Percentiles rank a stretch among this genome's conserved stretches.
Conservation (phyloP, 2,329 filamentous ascomycete genomes). For the Chaetomium olivaceum region DNA sequence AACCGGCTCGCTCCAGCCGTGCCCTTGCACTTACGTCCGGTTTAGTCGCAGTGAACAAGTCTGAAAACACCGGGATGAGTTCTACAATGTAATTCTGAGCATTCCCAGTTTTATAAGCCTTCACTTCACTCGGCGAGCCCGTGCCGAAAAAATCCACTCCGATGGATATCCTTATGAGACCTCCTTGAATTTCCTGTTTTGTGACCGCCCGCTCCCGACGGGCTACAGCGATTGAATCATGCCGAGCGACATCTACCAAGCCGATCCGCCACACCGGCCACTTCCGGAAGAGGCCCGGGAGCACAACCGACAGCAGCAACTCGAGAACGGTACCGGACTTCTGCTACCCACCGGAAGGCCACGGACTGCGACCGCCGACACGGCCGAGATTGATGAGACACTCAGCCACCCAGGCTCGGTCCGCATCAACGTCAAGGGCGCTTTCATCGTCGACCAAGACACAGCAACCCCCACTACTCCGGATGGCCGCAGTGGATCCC, state of each 20-base stretch:
- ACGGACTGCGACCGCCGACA: constrained; percentile 43
- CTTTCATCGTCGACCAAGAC: constrained; percentile 91
- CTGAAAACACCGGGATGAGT: constrained; percentile 33
- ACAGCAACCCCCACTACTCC: constrained; percentile 50
- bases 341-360: constrained; percentile 31
- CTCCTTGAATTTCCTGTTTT: constrained; percentile 28
- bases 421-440: constrained; percentile 93
- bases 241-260: constrained; percentile 32
- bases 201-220: constrained; percentile 4
- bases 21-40: background rate
- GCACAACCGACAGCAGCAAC: constrained; percentile 5
- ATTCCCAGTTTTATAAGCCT: constrained; percentile 32
- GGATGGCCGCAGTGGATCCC: constrained; percentile 49
- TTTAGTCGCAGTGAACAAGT: constrained; percentile 11
- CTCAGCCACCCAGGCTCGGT: constrained; percentile 69
- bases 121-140: constrained; percentile 19
- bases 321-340: background rate
- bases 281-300: constrained; percentile 13
- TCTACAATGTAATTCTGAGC: constrained; percentile 38
- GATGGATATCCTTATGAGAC: constrained; percentile 28
- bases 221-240: constrained; percentile 24
- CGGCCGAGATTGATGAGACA: constrained; percentile 60
- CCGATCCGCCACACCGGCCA: constrained; percentile 27
- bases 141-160: constrained; percentile 18
- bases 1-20: background rate